A percentile compares a stretch with the other conserved stretches of the same genome.
Conservation (phyloP, 106 monocot genomes). For the Allium sativum region DNA sequence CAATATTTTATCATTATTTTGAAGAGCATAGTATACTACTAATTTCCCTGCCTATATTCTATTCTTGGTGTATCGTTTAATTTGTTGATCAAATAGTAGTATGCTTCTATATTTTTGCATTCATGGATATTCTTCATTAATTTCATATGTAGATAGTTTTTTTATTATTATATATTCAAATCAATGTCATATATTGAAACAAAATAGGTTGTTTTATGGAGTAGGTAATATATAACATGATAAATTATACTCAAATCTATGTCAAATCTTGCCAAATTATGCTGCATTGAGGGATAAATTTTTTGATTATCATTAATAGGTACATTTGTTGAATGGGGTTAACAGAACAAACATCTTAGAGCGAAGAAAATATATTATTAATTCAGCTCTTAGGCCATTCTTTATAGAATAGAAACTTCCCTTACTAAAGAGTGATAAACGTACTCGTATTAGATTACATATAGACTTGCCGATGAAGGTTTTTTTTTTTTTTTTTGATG, state of each 20-base stretch:
- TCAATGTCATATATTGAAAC: too few species aligned
- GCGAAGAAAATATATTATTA: constrained; percentile 60
- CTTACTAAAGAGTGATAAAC: constrained; percentile 71
- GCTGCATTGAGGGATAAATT: constrained; percentile 14
- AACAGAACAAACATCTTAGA: constrained; percentile 46
- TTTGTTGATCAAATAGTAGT: too few species aligned
- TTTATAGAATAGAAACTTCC: constrained; percentile 55
- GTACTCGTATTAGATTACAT: constrained; percentile 92
- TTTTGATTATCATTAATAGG: constrained; percentile 44
- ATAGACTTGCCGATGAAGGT: constrained; percentile 95
- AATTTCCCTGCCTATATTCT: too few species aligned
- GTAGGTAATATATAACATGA: too few species aligned
- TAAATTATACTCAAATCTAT: too few species aligned
- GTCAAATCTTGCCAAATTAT: too few species aligned
- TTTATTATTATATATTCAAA: too few species aligned
- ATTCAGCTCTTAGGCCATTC: constrained; percentile 63
- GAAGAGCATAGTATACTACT: neutral
- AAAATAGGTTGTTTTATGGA: too few species aligned
- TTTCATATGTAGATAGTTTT: too few species aligned
- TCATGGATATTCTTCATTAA: too few species aligned
- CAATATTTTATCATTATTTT: neutral
- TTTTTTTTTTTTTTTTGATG: constrained; percentile 98
- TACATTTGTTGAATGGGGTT: constrained; percentile 60
- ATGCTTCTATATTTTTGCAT: too few species aligned
- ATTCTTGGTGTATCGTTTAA: too few species aligned